Evolutionary conservation across 352 stramenopile species (phyloP).

Genomic region (Phytophthora foliorum): DNA sequence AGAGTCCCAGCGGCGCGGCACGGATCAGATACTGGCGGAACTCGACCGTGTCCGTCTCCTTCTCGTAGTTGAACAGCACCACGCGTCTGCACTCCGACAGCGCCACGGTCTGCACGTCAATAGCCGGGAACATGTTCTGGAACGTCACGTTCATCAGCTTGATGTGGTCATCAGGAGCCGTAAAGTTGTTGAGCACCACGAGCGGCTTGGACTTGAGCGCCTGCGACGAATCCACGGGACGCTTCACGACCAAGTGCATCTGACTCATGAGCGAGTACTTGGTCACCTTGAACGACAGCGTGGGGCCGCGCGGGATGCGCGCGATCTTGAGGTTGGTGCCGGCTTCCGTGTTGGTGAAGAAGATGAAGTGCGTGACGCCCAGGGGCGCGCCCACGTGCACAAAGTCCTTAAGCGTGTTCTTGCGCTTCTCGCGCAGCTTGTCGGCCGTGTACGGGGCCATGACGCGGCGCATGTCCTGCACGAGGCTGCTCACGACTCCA

Average conservation of each 20-base stretch:
- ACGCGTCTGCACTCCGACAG: conserved; percentile 96
- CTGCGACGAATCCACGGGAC: conserved; percentile 90
- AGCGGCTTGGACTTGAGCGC: conserved; percentile 94
- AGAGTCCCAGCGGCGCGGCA: conserved; percentile 94
- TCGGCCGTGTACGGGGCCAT: conserved; percentile 97
- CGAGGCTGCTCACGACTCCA: conserved; percentile 83
- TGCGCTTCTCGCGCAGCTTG: conserved; percentile 92
- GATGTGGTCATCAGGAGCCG: conserved; percentile 86
- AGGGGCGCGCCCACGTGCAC: conserved; percentile 91
- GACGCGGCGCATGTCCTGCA: conserved; percentile 94
- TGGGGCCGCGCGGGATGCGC: conserved; percentile 94
- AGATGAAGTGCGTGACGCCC: conserved; percentile 97
- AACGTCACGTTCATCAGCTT: conserved; percentile 98
- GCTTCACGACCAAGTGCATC: conserved; percentile 92
- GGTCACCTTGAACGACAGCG: conserved; percentile 94
- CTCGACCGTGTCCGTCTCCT: conserved; percentile 94
- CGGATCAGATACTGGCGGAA: conserved; percentile 98
- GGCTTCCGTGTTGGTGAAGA: conserved; percentile 96
- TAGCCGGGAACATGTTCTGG: conserved; percentile 99
- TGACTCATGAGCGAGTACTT: conserved; percentile 94
- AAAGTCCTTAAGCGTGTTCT: conserved; percentile 95
- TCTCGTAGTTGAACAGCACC: conserved; percentile 98
- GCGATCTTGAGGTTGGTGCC: conserved; percentile 96
- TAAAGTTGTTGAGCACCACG: conserved; percentile 99
- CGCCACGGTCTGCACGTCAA: conserved; percentile 97